Base-by-base conservation (phyloP, 2,329 filamentous ascomycete genomes). In the Rutstroemia sp. region DNA sequence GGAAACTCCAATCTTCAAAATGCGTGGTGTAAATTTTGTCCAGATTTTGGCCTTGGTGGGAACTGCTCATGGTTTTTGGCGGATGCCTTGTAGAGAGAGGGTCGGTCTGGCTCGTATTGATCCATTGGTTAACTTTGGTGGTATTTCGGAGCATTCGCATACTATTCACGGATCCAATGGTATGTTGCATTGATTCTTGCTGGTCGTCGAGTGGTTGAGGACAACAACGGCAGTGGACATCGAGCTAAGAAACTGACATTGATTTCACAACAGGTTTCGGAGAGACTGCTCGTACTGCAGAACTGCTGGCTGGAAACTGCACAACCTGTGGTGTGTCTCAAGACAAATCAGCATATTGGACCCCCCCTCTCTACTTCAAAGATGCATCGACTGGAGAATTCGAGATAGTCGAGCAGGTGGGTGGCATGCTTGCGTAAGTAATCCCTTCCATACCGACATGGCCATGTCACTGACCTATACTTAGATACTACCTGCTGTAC, bases 401-500 rank as follows among this genome's bases (percentile, higher is more conserved):
- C 61, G 80, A 88, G 64, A 71, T 88, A 56, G 88, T 95, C 47
- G 72, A 79, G 1, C 84, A 94, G 69, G 80, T 87, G 51, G 89
- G 90, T 60, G 89, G 91, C 61, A 89, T 95, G 82, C 83, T 95
- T 68, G 87, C 86, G 83, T 92, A 79, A 78, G 87, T 85, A 27
- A 45, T 30, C 53, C 25, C 8, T 44, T 56, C 46, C 3, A 46
- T 1, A 6, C n/a, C 9, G 16, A 21, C 14, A 3, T 27, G 23
- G 25, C 19, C 57, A 64, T 69, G 59, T 68, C 48, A 40, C 8
- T 8, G 25, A 19, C 23, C 14, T 49, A 17, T 10, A 5, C 9
- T 10, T 3, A 89, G 88, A 16, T 96, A 97, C 78, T 96, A 96
- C 72, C 83, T 95, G 48, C 82, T 90, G 10, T 84, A 87, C 67